Base-by-base conservation (phyloP, 2,329 filamentous ascomycete genomes). In the Colletotrichum sp. region DNA sequence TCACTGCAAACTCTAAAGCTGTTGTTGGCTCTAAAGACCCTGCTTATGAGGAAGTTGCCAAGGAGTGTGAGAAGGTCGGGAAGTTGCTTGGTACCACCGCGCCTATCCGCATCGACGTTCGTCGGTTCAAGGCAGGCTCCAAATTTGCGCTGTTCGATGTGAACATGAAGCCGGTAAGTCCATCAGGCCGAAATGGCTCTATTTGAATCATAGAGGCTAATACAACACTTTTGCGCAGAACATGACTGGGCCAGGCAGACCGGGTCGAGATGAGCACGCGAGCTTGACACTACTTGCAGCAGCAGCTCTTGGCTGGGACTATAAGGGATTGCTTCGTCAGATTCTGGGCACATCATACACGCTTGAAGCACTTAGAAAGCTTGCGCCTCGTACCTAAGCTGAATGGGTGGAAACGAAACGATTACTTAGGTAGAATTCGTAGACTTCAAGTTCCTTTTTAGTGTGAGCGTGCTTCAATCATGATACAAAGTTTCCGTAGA, bases 151-250 rank as follows among this genome's bases (percentile, higher is more conserved):
- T 89, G 21, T 89, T 89, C 77, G 87, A 90, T 79, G 82, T 89
- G 15, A 89, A 89, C 70, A 88, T 89, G 85, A 89, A 89, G 78
- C 87, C 87, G 18, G 86, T 88, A 79, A 82, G 85, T 81, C 7
- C 6, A 16, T 5, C 3, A 13, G 24, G 18, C 2, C 18, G 8
- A 0, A 26, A 64, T 0, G 2, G 55, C 8, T 26, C 4, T 9
- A 8, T 48, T 7, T 24, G 8, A 9, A 12, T 58, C 21, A 21
- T 3, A 5, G 13, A 12, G 8, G 13, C 55, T 58, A 6, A 64
- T 1, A 36, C 1, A 26, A 64, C 4, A 2, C 2, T n/a, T 4
- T 55, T 21, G 13, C 2, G 24, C 8, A 81, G 80, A 80, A 81
- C 32, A 79, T 80, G 77, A 80, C 80, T 81, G 88, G 87, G 0